Base-by-base conservation (phyloP, 2,329 filamentous ascomycete species). In the Trichoderma citrinoviride region DNA sequence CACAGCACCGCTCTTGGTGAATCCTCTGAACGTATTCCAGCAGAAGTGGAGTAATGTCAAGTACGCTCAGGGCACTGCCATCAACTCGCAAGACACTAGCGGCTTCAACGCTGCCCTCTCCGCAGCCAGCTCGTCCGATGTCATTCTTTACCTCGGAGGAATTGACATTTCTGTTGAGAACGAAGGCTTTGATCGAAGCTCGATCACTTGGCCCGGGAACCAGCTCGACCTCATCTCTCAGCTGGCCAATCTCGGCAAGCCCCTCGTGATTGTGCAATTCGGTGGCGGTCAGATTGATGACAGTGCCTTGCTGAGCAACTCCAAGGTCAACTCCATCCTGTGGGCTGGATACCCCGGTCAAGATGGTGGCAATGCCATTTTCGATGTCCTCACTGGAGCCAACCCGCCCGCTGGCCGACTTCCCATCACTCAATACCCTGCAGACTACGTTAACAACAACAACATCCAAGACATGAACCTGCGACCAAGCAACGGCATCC, bases 301-400 rank as follows among this genome's bases (percentile, higher is more conserved):
- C 64, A 77, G 80, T 0, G 77, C 82, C 3, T 70, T 87, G 3
- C 71, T 82, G 6, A 73, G 72, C 4, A 81, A 84, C 61, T 67
- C 74, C 1, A 81, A 81, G 62, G 78, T 87, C 64, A 79, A 77
- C 29, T 79, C 82, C 0, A 71, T 88, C 0, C 68, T 88, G 0
- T 87, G 85, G 85, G 82, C 77, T 0, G 83, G 85, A 0, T 87
- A 85, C 64, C 85, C 86, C 0, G 85, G 86, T 1, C 85, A 88
- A 72, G 81, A 82, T 44, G 86, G 86, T 14, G 86, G 86, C 2
- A 73, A 75, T 8, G 86, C 85, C 0, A 70, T 87, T 12, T 74
- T 86, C 55, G 79, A 86, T 65, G 76, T 87, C 61, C 69, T 88
- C 37, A 81, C 78, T 8, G 85, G 85, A 2, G 75, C 74, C 3